phyloP scores from a whole-genome alignment of 768 basidiomycete species.

The Mycena olivaceomarginata region DNA sequence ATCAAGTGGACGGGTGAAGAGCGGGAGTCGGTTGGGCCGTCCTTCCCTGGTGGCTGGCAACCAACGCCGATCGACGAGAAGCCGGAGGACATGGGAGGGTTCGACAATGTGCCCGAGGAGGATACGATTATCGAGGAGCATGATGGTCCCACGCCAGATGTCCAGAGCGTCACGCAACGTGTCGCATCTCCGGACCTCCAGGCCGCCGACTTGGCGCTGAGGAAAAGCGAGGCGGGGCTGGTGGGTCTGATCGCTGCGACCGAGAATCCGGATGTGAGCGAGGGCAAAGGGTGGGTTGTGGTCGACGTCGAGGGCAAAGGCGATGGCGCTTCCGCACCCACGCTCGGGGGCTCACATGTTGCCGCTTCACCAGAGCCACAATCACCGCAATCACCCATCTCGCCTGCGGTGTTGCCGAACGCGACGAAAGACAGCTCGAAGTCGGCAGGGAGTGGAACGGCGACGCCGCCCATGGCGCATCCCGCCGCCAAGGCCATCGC shows the following conservation, averaged over 20 bases:
- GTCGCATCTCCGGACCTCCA: slow-evolving; percentile 74
- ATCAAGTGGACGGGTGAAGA: slow-evolving; percentile 76
- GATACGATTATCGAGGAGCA: slow-evolving; percentile 50
- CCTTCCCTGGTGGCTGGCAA: slow-evolving; percentile 75
- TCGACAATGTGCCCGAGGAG: slow-evolving; percentile 21
- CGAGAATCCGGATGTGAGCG: slow-evolving; percentile 46
- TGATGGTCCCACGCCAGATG: slow-evolving; percentile 53
- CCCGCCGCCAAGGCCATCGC: slow-evolving; percentile 78
- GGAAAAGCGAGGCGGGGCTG: slow-evolving; percentile 80
- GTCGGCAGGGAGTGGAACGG: slow-evolving; percentile 9
- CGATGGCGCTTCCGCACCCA: slow-evolving; percentile 21
- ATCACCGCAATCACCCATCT: slow-evolving; percentile 53
- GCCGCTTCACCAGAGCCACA: slow-evolving; percentile 52
- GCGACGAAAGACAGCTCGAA: slow-evolving; percentile 37
- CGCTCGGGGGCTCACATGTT: slow-evolving; percentile 27
- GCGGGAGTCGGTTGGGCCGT: slow-evolving; percentile 55
- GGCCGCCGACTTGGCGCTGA: slow-evolving; percentile 61
- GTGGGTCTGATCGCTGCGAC: slow-evolving; percentile 69
- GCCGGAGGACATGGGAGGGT: slow-evolving; percentile 48
- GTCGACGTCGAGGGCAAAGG: slow-evolving; percentile 73
- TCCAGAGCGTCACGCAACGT: slow-evolving; percentile 71
- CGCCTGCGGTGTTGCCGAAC: slow-evolving; percentile 34
- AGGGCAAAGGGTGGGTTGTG: slow-evolving; percentile 78
- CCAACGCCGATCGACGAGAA: slow-evolving; percentile 72
- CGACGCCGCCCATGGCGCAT: slow-evolving; percentile 48